These are phyloP conservation scores for Biscutella laevigata DNA, from an alignment of 441 rosid species.

Conservation along the genomic window DNA sequence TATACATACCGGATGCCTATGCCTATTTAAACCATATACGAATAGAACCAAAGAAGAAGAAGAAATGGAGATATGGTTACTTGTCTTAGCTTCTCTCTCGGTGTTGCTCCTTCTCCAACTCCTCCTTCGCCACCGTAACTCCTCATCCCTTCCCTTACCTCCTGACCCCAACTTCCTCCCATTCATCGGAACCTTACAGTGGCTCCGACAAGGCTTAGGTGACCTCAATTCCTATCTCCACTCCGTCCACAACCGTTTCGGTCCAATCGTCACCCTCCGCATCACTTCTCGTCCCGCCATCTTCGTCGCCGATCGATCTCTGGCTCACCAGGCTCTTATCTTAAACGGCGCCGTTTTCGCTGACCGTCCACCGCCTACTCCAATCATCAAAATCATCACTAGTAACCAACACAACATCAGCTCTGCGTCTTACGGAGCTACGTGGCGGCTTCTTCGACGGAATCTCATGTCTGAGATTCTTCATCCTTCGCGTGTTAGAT, in stretches of 20 bases:
- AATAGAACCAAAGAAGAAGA: too few relatives aligned
- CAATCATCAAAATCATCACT: not conserved
- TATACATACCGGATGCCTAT: too few relatives aligned
- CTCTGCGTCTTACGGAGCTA: constrained; percentile 11
- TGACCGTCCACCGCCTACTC: constrained; percentile 13
- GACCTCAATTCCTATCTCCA: not conserved
- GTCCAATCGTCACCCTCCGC: constrained; percentile 14
- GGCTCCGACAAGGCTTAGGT: constrained; percentile 8
- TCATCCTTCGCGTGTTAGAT: constrained; percentile 1
- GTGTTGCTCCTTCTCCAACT: constrained; percentile 5
- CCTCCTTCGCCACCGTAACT: not conserved
- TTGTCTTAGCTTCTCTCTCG: too few relatives aligned
- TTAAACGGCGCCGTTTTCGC: constrained; percentile 20
- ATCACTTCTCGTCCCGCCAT: constrained; percentile 7
- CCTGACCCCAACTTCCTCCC: constrained; percentile 14
- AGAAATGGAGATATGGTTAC: too few relatives aligned
- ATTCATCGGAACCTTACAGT: not conserved
- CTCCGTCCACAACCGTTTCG: constrained; percentile 5
- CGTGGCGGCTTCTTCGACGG: constrained; percentile 16
- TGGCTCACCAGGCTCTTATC: constrained; percentile 17
- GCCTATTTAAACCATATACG: too few relatives aligned
- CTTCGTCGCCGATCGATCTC: constrained; percentile 8
- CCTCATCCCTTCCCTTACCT: constrained; percentile 9
- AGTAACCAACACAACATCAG: constrained; percentile 19
- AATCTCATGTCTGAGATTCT: constrained; percentile 12